Evolutionary conservation across 495 filamentous ascomycete genomes (phyloP).

Genomic region (Viridothelium virens): DNA sequence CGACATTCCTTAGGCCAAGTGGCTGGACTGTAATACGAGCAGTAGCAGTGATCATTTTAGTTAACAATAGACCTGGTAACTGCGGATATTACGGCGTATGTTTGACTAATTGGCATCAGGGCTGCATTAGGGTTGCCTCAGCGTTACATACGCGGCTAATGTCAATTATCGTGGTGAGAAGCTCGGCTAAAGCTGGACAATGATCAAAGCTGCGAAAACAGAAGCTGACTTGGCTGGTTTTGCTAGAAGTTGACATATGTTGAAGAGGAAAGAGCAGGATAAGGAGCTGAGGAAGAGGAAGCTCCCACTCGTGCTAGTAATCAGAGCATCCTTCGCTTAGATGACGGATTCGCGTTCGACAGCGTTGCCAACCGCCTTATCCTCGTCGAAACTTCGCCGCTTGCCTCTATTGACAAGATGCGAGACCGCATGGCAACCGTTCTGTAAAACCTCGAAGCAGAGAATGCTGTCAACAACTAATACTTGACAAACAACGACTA

Average conservation of each 20-base stretch:
- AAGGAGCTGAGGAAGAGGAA: background rate
- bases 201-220: background rate
- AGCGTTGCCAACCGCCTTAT: background rate
- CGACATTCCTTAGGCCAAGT: background rate
- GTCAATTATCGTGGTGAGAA: background rate
- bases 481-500: background rate
- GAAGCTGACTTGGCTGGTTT: background rate
- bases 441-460: conserved; percentile 1
- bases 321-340: background rate
- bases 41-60: background rate
- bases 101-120: background rate
- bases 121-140: background rate
- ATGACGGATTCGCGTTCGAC: background rate
- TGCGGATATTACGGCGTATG: background rate
- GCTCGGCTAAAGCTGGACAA: background rate
- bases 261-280: conserved; percentile 1
- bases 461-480: background rate
- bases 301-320: background rate
- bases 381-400: background rate
- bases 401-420: background rate
- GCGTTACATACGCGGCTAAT: background rate
- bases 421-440: background rate
- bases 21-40: background rate
- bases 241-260: background rate
- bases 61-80: background rate